Evolutionary conservation across 2,329 filamentous ascomycete species (phyloP).

Genomic region (Curvularia verruculosa): DNA sequence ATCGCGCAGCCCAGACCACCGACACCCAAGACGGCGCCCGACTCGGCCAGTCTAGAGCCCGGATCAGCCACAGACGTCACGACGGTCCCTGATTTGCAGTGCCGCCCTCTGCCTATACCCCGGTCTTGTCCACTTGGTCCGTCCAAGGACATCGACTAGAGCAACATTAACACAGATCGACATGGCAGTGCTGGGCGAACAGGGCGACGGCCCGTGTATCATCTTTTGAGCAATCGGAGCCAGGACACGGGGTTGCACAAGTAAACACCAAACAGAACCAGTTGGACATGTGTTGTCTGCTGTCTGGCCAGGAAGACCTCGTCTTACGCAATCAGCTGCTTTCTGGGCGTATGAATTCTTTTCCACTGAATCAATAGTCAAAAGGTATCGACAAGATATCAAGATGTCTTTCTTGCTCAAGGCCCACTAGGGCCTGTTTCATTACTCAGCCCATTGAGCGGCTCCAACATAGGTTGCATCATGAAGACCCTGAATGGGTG

Average conservation of each 20-base stretch:
- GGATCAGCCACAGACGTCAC: slow-evolving; percentile 2
- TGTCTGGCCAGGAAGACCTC: not conserved
- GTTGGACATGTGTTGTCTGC: not conserved
- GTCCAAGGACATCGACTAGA: not conserved
- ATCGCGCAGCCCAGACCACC: not conserved
- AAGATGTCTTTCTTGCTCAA: not conserved
- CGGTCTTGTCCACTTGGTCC: not conserved
- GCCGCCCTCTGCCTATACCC: not conserved
- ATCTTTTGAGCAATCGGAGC: not conserved
- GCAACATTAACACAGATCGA: not conserved
- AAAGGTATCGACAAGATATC: not conserved
- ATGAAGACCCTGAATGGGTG: not conserved
- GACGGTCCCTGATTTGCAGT: slow-evolving; percentile 5
- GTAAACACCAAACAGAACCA: not conserved
- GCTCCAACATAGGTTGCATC: not conserved
- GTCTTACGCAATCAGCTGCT: not conserved
- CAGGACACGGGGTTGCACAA: not conserved
- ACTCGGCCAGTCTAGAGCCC: not conserved
- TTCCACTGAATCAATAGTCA: not conserved
- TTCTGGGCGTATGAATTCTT: not conserved
- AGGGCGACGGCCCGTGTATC: not conserved
- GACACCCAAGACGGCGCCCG: not conserved
- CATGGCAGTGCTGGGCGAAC: not conserved
- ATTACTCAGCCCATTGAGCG: not conserved
- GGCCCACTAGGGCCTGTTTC: not conserved